phyloP scores from a whole-genome alignment of 495 filamentous ascomycete genomes.

The Friedmanniomyces simplex region DNA sequence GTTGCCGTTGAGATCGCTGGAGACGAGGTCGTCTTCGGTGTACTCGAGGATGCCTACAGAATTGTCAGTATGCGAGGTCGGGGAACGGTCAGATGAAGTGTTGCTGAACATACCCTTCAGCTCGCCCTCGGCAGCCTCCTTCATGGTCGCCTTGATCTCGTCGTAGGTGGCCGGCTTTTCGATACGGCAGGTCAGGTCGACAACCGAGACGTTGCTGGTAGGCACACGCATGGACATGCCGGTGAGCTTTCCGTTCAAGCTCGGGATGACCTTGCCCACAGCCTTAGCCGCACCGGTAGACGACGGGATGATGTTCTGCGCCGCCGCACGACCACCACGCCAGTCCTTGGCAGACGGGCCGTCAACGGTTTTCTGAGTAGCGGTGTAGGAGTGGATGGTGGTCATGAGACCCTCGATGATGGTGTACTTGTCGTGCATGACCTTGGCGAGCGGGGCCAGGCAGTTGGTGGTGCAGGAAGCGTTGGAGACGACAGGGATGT shows the following conservation, averaged over 20 bases:
- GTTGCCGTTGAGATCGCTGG: slow-evolving; percentile 85
- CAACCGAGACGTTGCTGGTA: slow-evolving; percentile 96
- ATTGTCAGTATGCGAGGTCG: slow-evolving; percentile 27
- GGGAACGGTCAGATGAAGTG: not conserved
- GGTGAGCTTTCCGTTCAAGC: slow-evolving; percentile 97
- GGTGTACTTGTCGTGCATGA: slow-evolving; percentile 93
- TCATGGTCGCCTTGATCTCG: slow-evolving; percentile 84
- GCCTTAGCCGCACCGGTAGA: slow-evolving; percentile 99
- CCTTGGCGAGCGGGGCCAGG: slow-evolving; percentile 97
- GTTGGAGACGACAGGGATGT: slow-evolving; percentile 91
- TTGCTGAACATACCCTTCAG: slow-evolving; percentile 61
- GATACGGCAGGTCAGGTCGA: slow-evolving; percentile 88
- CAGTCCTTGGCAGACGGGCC: slow-evolving; percentile 97
- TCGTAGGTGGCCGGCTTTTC: slow-evolving; percentile 88
- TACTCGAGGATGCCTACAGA: slow-evolving; percentile 71
- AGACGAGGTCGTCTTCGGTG: slow-evolving; percentile 96
- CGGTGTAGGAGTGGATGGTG: slow-evolving; percentile 99
- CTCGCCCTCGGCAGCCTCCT: slow-evolving; percentile 71
- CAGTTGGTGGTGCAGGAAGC: slow-evolving; percentile 99
- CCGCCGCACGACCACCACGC: slow-evolving; percentile 96
- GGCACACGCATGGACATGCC: slow-evolving; percentile 99
- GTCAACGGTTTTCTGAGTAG: slow-evolving; percentile 99
- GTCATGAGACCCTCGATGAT: slow-evolving; percentile 99
- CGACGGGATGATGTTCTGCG: slow-evolving; percentile 99
- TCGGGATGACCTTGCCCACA: slow-evolving; percentile 98